Base-by-base conservation (phyloP, 2,329 filamentous ascomycete genomes). In the Xylaria sp. region DNA sequence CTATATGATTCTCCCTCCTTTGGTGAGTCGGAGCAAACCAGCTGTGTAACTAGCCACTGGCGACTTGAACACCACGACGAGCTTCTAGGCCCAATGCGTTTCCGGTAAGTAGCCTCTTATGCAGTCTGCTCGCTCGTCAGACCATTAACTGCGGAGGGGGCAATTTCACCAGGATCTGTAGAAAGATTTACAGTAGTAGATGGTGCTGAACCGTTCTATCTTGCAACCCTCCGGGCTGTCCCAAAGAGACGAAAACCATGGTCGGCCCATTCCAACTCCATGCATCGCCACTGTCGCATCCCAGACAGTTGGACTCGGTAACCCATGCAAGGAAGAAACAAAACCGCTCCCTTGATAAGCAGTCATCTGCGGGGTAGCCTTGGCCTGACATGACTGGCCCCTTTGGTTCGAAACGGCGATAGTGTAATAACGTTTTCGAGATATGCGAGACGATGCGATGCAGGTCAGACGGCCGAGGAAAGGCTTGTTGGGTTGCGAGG, bases 311-410 rank as follows among this genome's bases (percentile, higher is more conserved):
- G 68, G 68, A 68, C 68, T 70, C 68, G 52, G 57, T 58, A 48
- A 39, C 25, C 63, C 63, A 60, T 69, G 63, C 46, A 59, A 18
- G 50, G 39, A 9, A 50, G 12, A 56, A n/a, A 54, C 51, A 34
- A 44, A 48, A 63, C 54, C 39, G 58, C 58, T 55, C 51, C 48
- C 37, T 59, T 56, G 67, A 69, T 66, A 69, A 66, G 67, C 67
- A 69, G 67, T 69, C 67, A 69, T 69, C 67, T 69, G 67, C 67
- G 67, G 67, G 67, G 67, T 69, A 69, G 66, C 58, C 37, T 44
- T 25, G 52, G 28, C 28, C 28, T 50, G 52, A 62, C 34, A 20
- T 66, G 62, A 61, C 63, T 63, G 63, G 46, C 25, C 41, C 56
- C 50, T 58, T 44, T 51, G 13, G 41, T 34, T 23, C 32, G 41